Percentiles rank a stretch among this genome's conserved stretches.
Evolutionary conservation across 2,329 filamentous ascomycete genomes (phyloP).

Genomic region (Trematosphaeria pertusa): DNA sequence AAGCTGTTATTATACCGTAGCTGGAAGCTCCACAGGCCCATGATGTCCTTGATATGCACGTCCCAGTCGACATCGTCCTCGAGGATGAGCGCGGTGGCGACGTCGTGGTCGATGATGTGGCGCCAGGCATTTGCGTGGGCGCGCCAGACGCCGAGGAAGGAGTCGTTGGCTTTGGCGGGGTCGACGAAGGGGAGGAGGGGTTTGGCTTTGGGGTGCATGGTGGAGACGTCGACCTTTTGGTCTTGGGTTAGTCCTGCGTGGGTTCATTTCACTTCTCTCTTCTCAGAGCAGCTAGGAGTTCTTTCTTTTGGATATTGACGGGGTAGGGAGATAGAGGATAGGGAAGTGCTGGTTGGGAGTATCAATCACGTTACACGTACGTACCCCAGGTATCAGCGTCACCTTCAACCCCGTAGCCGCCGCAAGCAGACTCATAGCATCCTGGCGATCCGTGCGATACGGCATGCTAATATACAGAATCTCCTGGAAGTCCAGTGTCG

Average conservation of each 20-base stretch:
- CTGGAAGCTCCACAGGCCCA: constrained; percentile 4
- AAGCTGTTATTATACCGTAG: not conserved
- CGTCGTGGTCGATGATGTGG: constrained; percentile 10
- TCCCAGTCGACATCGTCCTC: constrained; percentile 14
- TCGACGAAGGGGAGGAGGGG: not conserved
- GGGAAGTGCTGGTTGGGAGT: not conserved
- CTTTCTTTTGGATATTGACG: too few species aligned
- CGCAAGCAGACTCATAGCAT: constrained; percentile 14
- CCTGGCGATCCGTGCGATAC: constrained; percentile 14
- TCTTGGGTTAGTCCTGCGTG: too few species aligned
- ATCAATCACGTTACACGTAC: not conserved
- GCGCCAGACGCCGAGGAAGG: constrained; percentile 6
- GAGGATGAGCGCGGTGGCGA: constrained; percentile 1
- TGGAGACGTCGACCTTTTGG: too few species aligned
- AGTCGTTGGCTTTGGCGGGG: not conserved
- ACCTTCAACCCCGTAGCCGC: constrained; percentile 14
- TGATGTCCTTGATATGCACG: constrained; percentile 6
- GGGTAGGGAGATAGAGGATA: not conserved
- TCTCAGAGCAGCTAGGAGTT: too few species aligned
- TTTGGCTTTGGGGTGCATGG: not conserved
- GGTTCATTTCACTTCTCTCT: too few species aligned
- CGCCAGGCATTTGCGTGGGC: constrained; percentile 11
- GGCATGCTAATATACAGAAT: constrained; percentile 15
- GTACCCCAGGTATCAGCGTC: constrained; percentile 11
- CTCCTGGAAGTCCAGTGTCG: constrained; percentile 16